Conservation (phyloP, 2,329 filamentous ascomycete species). For the Elsinoe fawcettii region DNA sequence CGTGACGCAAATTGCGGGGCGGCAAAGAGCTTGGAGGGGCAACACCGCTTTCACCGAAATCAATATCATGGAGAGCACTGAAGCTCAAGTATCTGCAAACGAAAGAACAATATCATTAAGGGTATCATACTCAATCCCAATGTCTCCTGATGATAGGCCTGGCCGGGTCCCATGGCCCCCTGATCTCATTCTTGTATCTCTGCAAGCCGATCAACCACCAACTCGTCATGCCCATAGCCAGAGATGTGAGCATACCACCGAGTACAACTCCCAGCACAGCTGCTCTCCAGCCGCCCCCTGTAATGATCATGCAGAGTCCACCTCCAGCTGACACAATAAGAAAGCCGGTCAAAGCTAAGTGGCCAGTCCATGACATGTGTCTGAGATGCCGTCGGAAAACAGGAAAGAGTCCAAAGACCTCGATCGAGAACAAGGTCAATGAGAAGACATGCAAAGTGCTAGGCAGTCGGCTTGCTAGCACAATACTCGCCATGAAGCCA, state of each 20-base stretch:
- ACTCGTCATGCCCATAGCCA: constrained; percentile 86
- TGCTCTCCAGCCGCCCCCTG: constrained; percentile 46
- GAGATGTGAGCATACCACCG: constrained; percentile 62
- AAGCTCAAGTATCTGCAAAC: not conserved
- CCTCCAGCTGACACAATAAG: constrained; percentile 74
- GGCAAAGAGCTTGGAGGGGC: not conserved
- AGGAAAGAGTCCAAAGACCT: constrained; percentile 96
- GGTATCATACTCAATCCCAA: constrained; percentile 35
- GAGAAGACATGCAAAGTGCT: constrained; percentile 92
- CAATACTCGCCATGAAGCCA: constrained; percentile 90
- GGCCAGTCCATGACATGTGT: constrained; percentile 72
- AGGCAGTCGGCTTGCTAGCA: constrained; percentile 80
- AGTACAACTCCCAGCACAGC: constrained; percentile 66
- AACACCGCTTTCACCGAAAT: not conserved
- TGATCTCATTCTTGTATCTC: constrained; percentile 98
- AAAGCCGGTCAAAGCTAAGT: constrained; percentile 65
- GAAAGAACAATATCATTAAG: not conserved
- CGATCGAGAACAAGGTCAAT: constrained; percentile 89
- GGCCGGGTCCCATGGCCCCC: constrained; percentile 94
- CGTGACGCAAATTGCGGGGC: constrained; percentile 4
- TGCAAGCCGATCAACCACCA: constrained; percentile 98
- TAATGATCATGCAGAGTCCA: constrained; percentile 59
- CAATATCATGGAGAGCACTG: not conserved
- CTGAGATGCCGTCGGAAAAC: constrained; percentile 87
- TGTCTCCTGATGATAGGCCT: constrained; percentile 73